These are phyloP conservation scores for Fagopyrum tataricum DNA, from an alignment of 148 eudicot genomes.

Conservation along the genomic window DNA sequence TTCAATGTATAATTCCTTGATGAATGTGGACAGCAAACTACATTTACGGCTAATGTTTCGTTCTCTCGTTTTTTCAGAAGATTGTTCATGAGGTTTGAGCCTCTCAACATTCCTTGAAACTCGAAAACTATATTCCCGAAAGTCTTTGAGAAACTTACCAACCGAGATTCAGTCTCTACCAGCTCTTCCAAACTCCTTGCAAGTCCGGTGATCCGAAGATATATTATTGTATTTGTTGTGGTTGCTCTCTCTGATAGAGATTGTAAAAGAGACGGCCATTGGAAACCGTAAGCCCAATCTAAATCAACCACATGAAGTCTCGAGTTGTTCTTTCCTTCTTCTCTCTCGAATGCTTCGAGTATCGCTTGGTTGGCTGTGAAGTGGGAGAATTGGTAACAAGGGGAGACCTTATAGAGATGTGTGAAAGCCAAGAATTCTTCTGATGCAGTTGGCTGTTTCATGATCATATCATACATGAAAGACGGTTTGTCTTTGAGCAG, in stretches of 20 bases:
- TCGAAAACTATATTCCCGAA: conserved; percentile 49
- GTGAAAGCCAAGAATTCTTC: conserved; percentile 62
- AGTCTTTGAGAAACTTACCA: conserved; percentile 56
- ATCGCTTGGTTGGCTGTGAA: conserved; percentile 86
- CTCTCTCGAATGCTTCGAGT: conserved; percentile 64
- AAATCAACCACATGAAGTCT: conserved; percentile 57
- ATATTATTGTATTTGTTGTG: conserved; percentile 20
- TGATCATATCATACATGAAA: conserved; percentile 38
- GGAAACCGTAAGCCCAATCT: conserved; percentile 66
- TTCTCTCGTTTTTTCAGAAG: conserved; percentile 28
- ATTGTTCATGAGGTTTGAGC: conserved; percentile 22
- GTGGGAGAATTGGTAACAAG: conserved; percentile 72
- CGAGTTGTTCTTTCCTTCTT: conserved; percentile 27
- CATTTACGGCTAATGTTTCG: conserved; percentile 62
- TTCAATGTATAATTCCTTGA: conserved; percentile 21
- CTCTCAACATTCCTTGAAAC: conserved; percentile 49
- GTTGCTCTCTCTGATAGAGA: conserved; percentile 56
- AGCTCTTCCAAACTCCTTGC: conserved; percentile 53
- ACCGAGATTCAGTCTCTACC: conserved; percentile 51
- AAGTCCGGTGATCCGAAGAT: conserved; percentile 46
- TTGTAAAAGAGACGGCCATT: conserved; percentile 90
- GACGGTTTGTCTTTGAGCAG: conserved; percentile 47
- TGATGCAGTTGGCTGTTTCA: conserved; percentile 41
- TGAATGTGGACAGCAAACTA: conserved; percentile 40
- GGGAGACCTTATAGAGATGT: conserved; percentile 54